Conservation (phyloP, 805 yeast species). For the Grigorovia humatica region DNA sequence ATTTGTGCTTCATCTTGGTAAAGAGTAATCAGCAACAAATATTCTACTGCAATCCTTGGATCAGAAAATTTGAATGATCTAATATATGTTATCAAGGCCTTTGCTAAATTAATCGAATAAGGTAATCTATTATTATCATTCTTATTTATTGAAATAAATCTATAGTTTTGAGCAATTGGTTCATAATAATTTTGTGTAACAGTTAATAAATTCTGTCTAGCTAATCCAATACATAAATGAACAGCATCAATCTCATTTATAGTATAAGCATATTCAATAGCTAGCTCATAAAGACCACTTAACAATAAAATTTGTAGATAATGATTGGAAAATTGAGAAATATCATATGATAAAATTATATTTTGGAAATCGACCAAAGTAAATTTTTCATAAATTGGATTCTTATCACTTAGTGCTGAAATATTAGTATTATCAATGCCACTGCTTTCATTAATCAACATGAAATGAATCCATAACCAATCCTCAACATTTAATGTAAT, state of each 20-base stretch:
- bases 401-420: constrained; percentile 25
- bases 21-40: constrained; percentile 60
- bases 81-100: constrained; percentile 70
- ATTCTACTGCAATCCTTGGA: constrained; percentile 88
- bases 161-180: constrained; percentile 7
- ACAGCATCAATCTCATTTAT: constrained; percentile 76
- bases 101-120: constrained; percentile 35
- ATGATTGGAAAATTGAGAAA: constrained; percentile 56
- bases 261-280: constrained; percentile 46
- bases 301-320: constrained; percentile 66
- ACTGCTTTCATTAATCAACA: constrained; percentile 52
- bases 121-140: neutral
- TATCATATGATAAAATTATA: constrained; percentile 60
- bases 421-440: constrained; percentile 10
- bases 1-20: constrained; percentile 37
- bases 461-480: constrained; percentile 92
- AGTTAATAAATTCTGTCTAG: constrained; percentile 54
- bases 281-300: constrained; percentile 73
- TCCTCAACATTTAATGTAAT: constrained; percentile 78
- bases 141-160: constrained; percentile 1
- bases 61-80: constrained; percentile 75
- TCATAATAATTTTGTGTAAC: constrained; percentile 10
- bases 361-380: constrained; percentile 65
- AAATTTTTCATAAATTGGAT: constrained; percentile 59
- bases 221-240: constrained; percentile 75